phyloP scores from a whole-genome alignment of 192 early-diverging fungal genomes.

The Spizellomyces sp. region DNA sequence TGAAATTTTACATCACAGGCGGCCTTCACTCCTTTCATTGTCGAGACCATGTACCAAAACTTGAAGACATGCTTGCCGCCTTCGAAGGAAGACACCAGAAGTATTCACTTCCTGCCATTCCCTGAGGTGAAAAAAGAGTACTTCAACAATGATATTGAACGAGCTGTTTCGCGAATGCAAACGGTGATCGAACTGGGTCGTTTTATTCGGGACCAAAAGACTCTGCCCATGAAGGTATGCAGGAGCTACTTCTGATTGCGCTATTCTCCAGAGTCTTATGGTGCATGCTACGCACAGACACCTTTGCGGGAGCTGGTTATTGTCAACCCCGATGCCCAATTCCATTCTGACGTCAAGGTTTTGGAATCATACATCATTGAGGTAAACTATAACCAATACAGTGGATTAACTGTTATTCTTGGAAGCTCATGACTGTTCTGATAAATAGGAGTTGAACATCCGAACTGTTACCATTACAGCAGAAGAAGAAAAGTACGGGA shows the following conservation, averaged over 20 bases:
- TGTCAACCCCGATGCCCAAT: constrained; percentile 84
- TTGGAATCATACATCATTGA: constrained; percentile 81
- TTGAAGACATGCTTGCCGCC: constrained; percentile 75
- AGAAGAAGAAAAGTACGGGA: constrained; percentile 88
- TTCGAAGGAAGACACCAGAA: constrained; percentile 69
- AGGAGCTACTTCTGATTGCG: no score
- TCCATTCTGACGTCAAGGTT: constrained; percentile 82
- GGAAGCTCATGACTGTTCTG: background rate
- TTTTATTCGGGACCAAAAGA: constrained; percentile 86
- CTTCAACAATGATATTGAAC: constrained; percentile 95
- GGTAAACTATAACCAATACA: background rate
- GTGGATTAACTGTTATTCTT: no score
- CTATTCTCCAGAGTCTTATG: no score
- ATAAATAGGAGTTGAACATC: constrained; percentile 86
- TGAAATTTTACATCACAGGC: constrained; percentile 48
- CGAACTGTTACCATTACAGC: constrained; percentile 83
- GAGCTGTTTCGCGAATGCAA: constrained; percentile 93
- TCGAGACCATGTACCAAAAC: constrained; percentile 97
- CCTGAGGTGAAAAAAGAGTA: constrained; percentile 92
- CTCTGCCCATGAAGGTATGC: constrained; percentile 78
- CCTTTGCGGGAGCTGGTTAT: constrained; percentile 92
- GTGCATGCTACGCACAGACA: constrained; percentile 46
- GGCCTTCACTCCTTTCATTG: constrained; percentile 96
- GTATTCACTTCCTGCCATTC: constrained; percentile 94
- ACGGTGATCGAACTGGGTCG: constrained; percentile 95